Evolutionary conservation across 202 grass and related monocot species (phyloP), one percentile per base, ranked within the genome.

Genomic region (Zizania palustris): DNA sequence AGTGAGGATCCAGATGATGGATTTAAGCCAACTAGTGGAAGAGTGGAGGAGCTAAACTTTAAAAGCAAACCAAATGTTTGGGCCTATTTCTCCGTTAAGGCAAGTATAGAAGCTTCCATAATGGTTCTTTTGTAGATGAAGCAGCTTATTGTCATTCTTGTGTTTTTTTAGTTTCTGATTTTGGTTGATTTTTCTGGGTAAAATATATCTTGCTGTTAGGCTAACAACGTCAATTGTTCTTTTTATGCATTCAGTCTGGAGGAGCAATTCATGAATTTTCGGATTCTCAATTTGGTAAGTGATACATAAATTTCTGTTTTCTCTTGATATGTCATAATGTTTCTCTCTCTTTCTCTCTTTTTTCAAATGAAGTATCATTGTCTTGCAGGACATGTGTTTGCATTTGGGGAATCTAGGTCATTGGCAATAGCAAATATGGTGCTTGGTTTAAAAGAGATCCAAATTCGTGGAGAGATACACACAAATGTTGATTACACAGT

Each of bases 1-100:
- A 99, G 96, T 35, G 96, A 99, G 75, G 96, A 99, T 84, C 96
- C 96, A 81, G 96, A 99, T 90, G 96, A 99, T 90, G 96, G 96
- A 51, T 99, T 99, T 80, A 99, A 93, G 86, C 92, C 96, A 72
- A 99, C 92, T 20, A 88, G 96, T 66, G 96, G 96, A 77, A 92
- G 90, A 90, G 87, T 99, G 59, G 91, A 95, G 90, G 95, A 99
- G 68, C 72, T 99, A 50, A 99, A 74, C 88, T 99, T 99, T 83
- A 99, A 99, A 88, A 99, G 96, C 82, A 99, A 99, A 75, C 96
- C 96, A 55, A 99, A 93, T 79, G 89, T 88, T 62, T 95, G 96
- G 96, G 91, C 96, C 37, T 99, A 99, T 68, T 96, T 96, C 85
- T 99, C 96, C 12, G 91, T 99, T 74, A 99, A 99, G 96, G 96